Base-by-base conservation (phyloP, 345 rosid genomes). In the Pugionium dolabratum region DNA sequence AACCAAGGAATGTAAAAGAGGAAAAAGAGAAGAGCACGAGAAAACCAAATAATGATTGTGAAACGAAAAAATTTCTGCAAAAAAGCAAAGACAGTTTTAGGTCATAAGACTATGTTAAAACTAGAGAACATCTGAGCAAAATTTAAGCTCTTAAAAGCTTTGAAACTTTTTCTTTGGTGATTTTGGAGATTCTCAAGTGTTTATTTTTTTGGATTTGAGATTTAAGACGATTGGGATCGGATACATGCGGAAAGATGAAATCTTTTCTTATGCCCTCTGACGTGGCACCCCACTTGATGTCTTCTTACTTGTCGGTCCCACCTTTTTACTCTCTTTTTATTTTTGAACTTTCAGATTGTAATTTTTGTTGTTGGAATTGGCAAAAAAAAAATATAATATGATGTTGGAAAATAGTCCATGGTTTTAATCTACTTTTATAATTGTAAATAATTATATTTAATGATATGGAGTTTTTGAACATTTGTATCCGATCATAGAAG, bases 271-370 rank as follows among this genome's bases (percentile, higher is more conserved):
- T 73, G 73, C 63, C 62, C 0, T 67, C 31, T 73, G 63, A 73
- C 72, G 64, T 73, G 72, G 73, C 77, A 67, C 59, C 68, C 77
- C 73, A 74, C 69, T 74, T 45, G 73, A 59, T 66, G 44, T 46
- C 56, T 66, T 67, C 26, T 67, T 66, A 18, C 64, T 67, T 66
- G 40, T 67, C 52, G 42, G 69, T 67, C 73, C 77, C 73, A 54
- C 77, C 18, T 42, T 55, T 54, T 4, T 39, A 58, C 4, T 6
- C 25, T 26, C 7, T 32, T 54, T 40, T 4, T 10, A 37, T 49
- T 47, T 10, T 18, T 1, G 1, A 48, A 43, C 1, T 46, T 35
- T 39, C 25, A 1, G 2, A n/a, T 29, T 56, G 34, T 47, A 41
- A 41, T 48, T 64, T 39, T 39, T 71, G 62, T 48, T 49, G 43